Conservation (phyloP, 106 monocot genomes). For the Chionographis japonica region DNA sequence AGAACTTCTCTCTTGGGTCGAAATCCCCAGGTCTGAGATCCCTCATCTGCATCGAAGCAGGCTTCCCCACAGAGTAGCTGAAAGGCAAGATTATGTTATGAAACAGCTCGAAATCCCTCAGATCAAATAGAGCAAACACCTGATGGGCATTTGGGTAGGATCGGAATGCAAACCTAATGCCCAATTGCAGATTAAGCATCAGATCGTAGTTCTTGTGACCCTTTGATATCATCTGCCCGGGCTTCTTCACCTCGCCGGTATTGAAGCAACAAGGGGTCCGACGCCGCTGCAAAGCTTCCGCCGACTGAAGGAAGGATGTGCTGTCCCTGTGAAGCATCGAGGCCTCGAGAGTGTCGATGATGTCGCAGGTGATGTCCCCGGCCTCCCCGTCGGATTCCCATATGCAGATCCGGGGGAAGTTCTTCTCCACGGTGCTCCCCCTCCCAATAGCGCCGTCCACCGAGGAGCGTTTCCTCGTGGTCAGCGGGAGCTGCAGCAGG, state of each 20-base stretch:
- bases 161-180: conserved; percentile 31
- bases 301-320: neutral
- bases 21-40: conserved; percentile 58
- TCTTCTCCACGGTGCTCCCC: conserved; percentile 26
- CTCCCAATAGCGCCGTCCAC: conserved; percentile 14
- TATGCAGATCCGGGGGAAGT: conserved; percentile 73
- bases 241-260: conserved; percentile 47
- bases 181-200: conserved; percentile 78
- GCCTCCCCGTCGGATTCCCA: conserved; percentile 82
- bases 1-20: conserved; percentile 76
- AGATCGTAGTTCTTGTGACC: conserved; percentile 84
- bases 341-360: conserved; percentile 59
- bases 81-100: neutral
- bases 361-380: conserved; percentile 82
- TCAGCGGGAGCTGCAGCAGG: neutral
- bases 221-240: conserved; percentile 63
- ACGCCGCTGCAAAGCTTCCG: neutral
- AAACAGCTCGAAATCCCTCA: neutral
- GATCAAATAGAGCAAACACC: neutral
- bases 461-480: conserved; percentile 25
- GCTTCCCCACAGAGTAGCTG: conserved; percentile 77
- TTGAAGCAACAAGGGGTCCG: conserved; percentile 33
- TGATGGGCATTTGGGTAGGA: neutral
- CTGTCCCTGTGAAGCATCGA: conserved; percentile 44
- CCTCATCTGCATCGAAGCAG: conserved; percentile 35